Base-by-base conservation (phyloP, 495 filamentous ascomycete species). In the Penicillium odoratum region DNA sequence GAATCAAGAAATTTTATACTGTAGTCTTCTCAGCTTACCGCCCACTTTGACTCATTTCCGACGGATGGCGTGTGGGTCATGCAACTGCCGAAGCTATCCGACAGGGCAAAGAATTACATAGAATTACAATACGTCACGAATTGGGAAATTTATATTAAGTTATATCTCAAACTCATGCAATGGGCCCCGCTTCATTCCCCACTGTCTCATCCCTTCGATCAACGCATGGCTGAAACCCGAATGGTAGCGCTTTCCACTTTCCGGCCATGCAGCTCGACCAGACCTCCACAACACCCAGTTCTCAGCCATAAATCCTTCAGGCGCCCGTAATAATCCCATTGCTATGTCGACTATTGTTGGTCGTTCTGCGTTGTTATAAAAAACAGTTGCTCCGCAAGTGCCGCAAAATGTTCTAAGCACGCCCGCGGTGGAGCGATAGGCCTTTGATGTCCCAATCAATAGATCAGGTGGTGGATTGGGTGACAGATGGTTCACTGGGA, bases 401-500 rank as follows among this genome's bases (percentile, higher is more conserved):
- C 71, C 63, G 63, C 83, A 86, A 59, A 82, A 83, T 25, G 79
- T 81, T 7, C 82, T 69, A 44, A 75, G 68, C 0, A 81, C 75
- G 21, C 68, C 76, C 21, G 71, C 56, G 1, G 74, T 78, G 9
- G 76, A 81, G 5, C 60, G 54, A 52, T 81, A 84, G 25, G 63
- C 67, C 18, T 74, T 73, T 40, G 82, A 67, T 3, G 76, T 78
- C 4, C 81, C 81, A 11, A 80, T 58, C n/a, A 65, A 51, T 6
- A 77, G 51, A 56, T 74, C 65, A 3, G 67, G 53, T 0, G 58
- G 46, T 0, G 8, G 72, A 59, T 3, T 70, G 59, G 56, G 56
- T 29, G 36, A 58, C 30, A 61, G 57, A 50, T 69, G 65, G 45
- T 65, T 44, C 25, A 55, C 28, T 7, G 70, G 65, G 7, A 76